Evolutionary conservation across 2,329 filamentous ascomycete genomes (phyloP), one percentile per base, ranked within the genome.

Genomic region (Diplodia corticola): DNA sequence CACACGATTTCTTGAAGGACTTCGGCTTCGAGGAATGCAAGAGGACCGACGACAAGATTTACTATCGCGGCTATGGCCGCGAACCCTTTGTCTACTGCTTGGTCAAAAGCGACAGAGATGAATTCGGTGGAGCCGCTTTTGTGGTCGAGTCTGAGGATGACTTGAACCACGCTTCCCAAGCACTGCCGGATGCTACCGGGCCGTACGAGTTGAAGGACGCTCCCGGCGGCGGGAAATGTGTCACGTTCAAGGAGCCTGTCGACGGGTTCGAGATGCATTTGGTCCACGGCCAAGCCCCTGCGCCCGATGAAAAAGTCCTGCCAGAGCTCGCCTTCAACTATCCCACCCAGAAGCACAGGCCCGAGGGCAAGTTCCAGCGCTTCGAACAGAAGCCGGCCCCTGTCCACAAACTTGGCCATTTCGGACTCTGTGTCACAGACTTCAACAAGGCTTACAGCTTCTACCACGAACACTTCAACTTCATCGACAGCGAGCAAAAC

Each of bases 21-120:
- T 71, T 71, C 44, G 69, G 70, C 9, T 64, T 71, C 40, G 53
- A 66, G 46, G 46, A 67, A 63, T 28, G 64, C 64, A 24, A 54
- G 20, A n/a, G 66, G 64, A 61, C 55, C 10, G 20, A 50, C 49
- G 44, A 66, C 63, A 80, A 77, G 65, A 83, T 85, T 30, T 88
- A 83, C 75, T 87, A 83, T 71, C 80, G 84, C 26, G 86, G 86
- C 24, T 87, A 86, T 70, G 85, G 86, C n/a, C 76, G 75, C 4
- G 85, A 87, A 69, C 84, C 85, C 1, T 87, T 84, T 71, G 75
- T 86, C 4, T 77, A 87, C 28, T 84, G 80, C 84, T 59, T 77
- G 78, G 65, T 78, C 77, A 64, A 78, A 80, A 4, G 71, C 75
- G 57, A 74, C 80, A 73, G 73, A 9, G 61, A 82, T 67, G 77